Evolutionary conservation across 805 yeast species (phyloP).

Genomic region (Pichia nanzhaoensis): DNA sequence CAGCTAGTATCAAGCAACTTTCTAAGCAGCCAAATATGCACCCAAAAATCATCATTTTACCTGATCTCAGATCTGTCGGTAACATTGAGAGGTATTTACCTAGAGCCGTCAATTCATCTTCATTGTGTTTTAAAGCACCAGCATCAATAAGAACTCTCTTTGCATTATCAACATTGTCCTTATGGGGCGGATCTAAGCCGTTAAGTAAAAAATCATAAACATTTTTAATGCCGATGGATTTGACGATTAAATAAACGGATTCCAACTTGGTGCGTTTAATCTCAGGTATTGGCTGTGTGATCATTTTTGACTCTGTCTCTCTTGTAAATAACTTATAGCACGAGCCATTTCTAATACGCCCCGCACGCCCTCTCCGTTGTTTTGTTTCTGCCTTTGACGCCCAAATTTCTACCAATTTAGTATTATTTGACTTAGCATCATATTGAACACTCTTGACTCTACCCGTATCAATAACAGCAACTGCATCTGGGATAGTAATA

Average conservation of each 20-base stretch:
- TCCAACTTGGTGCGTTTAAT: conserved; percentile 80
- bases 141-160: conserved; percentile 49
- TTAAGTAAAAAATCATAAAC: conserved; percentile 62
- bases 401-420: conserved; percentile 73
- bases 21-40: conserved; percentile 80
- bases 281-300: conserved; percentile 78
- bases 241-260: conserved; percentile 73
- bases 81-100: conserved; percentile 75
- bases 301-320: conserved; percentile 53
- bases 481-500: conserved; percentile 92
- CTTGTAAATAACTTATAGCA: conserved; percentile 77
- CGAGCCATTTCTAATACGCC: conserved; percentile 79
- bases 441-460: conserved; percentile 72
- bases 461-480: conserved; percentile 85
- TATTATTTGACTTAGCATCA: conserved; percentile 60
- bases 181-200: conserved; percentile 80
- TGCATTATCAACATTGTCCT: conserved; percentile 44
- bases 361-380: conserved; percentile 97
- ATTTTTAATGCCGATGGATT: conserved; percentile 77
- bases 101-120: conserved; percentile 53
- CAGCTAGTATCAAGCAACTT: conserved; percentile 70
- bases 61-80: conserved; percentile 83
- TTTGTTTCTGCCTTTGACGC: conserved; percentile 83
- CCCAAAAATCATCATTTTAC: conserved; percentile 73
- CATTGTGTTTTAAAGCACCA: conserved; percentile 53